Percentiles rank a stretch among this genome's conserved stretches.
Evolutionary conservation across 2,329 filamentous ascomycete genomes (phyloP).

Genomic region (Colletotrichum tabaci): DNA sequence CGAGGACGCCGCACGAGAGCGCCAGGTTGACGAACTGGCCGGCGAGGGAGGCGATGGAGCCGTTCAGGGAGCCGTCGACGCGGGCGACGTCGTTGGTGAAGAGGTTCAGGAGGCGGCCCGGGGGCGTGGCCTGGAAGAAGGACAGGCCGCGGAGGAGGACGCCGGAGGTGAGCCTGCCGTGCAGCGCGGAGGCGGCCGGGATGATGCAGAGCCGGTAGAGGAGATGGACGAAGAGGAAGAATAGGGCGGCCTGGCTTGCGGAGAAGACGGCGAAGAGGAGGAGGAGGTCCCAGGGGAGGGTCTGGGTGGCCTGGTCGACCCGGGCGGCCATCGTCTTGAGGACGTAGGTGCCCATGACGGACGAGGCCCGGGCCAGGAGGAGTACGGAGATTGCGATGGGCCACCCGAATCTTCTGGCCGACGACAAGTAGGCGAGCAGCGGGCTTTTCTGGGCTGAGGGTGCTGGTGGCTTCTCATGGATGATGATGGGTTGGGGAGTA

Average conservation of each 20-base stretch:
- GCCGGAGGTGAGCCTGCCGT: slow-evolving; percentile 2
- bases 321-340: slow-evolving; percentile 2
- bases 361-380: slow-evolving; percentile 7
- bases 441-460: neutral
- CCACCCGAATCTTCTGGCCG: slow-evolving; percentile 1
- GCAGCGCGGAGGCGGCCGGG: slow-evolving; percentile 16
- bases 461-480: neutral
- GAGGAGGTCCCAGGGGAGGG: neutral
- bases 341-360: slow-evolving; percentile 1
- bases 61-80: slow-evolving; percentile 34
- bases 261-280: slow-evolving; percentile 43
- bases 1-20: slow-evolving; percentile 11
- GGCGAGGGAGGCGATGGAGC: neutral
- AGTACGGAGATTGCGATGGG: neutral
- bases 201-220: slow-evolving; percentile 52
- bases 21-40: slow-evolving; percentile 8
- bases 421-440: neutral
- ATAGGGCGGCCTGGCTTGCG: slow-evolving; percentile 78
- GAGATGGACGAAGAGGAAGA: slow-evolving; percentile 73
- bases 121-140: slow-evolving; percentile 48
- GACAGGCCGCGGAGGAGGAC: slow-evolving; percentile 40
- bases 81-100: slow-evolving; percentile 48
- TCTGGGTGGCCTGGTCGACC: neutral
- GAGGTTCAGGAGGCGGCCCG: slow-evolving; percentile 50
- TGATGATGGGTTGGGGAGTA: neutral